phyloP scores from a whole-genome alignment of 495 filamentous ascomycete genomes.

The Tirmania nivea region DNA sequence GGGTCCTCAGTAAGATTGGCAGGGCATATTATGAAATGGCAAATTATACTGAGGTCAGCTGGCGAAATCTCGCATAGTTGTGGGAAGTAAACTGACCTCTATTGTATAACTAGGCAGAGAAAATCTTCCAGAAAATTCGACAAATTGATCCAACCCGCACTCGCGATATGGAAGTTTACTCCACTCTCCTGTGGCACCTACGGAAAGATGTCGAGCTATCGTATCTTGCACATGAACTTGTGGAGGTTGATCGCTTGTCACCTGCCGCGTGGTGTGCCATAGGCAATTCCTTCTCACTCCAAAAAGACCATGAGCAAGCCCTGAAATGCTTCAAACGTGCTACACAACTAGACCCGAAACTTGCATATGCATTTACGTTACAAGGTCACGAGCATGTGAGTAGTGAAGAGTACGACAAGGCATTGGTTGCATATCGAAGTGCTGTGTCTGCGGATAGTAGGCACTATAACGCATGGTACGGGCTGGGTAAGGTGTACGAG shows the following conservation, averaged over 20 bases:
- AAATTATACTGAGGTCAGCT: conserved; percentile 43
- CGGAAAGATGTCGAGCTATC: conserved; percentile 81
- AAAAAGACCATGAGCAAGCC: conserved; percentile 84
- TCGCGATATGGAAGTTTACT: conserved; percentile 93
- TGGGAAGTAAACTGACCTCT: background rate
- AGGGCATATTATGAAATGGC: conserved; percentile 75
- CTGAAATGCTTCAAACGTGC: conserved; percentile 88
- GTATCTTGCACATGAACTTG: conserved; percentile 70
- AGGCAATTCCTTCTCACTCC: conserved; percentile 89
- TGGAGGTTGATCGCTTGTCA: conserved; percentile 65
- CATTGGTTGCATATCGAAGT: conserved; percentile 57
- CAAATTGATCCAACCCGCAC: conserved; percentile 53
- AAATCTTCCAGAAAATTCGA: conserved; percentile 55
- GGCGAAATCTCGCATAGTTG: background rate
- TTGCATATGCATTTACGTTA: conserved; percentile 86
- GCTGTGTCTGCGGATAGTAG: conserved; percentile 66
- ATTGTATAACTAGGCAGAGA: conserved; percentile 33
- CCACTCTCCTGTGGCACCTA: conserved; percentile 89
- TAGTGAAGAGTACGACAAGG: conserved; percentile 94
- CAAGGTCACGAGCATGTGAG: conserved; percentile 93
- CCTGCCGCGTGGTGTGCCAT: conserved; percentile 90
- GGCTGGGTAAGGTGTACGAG: conserved; percentile 77
- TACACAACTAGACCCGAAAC: conserved; percentile 67
- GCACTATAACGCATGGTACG: conserved; percentile 96
- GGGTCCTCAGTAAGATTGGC: conserved; percentile 76